phyloP scores from a whole-genome alignment of 176 grass and related monocot genomes.

The Triticum aestivum region DNA sequence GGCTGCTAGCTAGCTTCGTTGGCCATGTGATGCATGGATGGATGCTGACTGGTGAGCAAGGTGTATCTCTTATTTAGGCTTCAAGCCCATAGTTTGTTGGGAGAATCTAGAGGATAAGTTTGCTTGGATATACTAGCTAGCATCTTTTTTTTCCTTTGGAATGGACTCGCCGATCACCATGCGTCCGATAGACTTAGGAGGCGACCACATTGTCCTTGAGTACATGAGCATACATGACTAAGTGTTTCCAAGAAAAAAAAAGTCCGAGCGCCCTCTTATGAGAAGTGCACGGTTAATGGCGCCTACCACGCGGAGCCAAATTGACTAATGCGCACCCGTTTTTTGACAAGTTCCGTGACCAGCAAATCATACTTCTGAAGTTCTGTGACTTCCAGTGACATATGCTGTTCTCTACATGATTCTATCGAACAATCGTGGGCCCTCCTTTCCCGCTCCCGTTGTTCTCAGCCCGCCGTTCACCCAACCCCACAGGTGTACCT shows the following conservation, averaged over 20 bases:
- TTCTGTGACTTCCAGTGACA: not conserved
- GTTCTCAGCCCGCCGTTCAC: not conserved
- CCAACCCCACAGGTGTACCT: too few species aligned
- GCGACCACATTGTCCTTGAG: not conserved
- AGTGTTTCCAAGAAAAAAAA: not conserved
- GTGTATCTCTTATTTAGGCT: not conserved
- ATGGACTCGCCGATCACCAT: not conserved
- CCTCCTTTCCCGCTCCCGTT: not conserved
- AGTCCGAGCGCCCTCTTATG: too few species aligned
- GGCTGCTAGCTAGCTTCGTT: not conserved
- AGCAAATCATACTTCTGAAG: not conserved
- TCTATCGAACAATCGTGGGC: too few species aligned
- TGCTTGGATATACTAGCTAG: not conserved
- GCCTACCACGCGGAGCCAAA: not conserved
- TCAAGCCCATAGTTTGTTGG: not conserved
- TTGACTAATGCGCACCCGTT: not conserved
- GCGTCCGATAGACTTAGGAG: not conserved
- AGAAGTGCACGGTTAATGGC: not conserved
- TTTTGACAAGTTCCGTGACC: not conserved
- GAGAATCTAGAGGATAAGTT: not conserved
- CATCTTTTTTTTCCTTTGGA: not conserved
- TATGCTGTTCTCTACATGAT: not conserved
- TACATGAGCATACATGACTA: not conserved
- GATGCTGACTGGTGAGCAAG: not conserved
- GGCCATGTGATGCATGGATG: slow-evolving; percentile 4